These are phyloP conservation scores for Lavandula angustifolia DNA, from an alignment of 257 asterid genomes.

Conservation along the genomic window DNA sequence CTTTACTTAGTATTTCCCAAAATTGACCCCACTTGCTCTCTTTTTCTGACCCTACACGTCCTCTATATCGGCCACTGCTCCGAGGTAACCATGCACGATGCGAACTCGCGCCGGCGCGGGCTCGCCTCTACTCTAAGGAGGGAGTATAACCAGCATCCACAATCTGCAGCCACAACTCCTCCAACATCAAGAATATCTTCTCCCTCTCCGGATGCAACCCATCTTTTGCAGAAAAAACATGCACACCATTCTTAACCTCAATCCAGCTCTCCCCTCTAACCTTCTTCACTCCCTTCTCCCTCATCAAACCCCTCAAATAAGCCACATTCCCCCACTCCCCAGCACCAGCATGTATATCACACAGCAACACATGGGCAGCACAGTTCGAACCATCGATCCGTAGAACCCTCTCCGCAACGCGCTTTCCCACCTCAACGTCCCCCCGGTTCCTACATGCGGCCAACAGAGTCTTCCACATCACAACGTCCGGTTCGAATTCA, in stretches of 20 bases:
- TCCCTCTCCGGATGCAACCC: slow-evolving; percentile 57
- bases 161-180: slow-evolving; percentile 63
- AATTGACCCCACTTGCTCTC: no score
- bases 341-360: slow-evolving; percentile 59
- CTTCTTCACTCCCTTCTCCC: slow-evolving; percentile 58
- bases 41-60: no score
- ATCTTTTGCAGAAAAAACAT: slow-evolving; percentile 64
- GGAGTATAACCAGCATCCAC: slow-evolving; percentile 48
- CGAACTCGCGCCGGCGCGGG: no score
- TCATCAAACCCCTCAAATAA: slow-evolving; percentile 55
- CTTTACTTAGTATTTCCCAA: no score
- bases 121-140: slow-evolving; percentile 9
- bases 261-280: slow-evolving; percentile 77
- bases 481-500: slow-evolving; percentile 52
- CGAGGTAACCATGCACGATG: no score
- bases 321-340: slow-evolving; percentile 71
- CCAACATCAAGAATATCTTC: slow-evolving; percentile 43
- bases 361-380: slow-evolving; percentile 63
- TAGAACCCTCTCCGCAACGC: slow-evolving; percentile 61
- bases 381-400: slow-evolving; percentile 59
- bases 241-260: slow-evolving; percentile 47
- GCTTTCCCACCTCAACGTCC: slow-evolving; percentile 57
- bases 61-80: no score
- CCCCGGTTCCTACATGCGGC: slow-evolving; percentile 63
- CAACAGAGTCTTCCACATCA: slow-evolving; percentile 66